Percentiles rank a stretch among this genome's conserved stretches.
These are phyloP conservation scores for Euphorbia peplus DNA, from an alignment of 345 rosid genomes.

Conservation along the genomic window DNA sequence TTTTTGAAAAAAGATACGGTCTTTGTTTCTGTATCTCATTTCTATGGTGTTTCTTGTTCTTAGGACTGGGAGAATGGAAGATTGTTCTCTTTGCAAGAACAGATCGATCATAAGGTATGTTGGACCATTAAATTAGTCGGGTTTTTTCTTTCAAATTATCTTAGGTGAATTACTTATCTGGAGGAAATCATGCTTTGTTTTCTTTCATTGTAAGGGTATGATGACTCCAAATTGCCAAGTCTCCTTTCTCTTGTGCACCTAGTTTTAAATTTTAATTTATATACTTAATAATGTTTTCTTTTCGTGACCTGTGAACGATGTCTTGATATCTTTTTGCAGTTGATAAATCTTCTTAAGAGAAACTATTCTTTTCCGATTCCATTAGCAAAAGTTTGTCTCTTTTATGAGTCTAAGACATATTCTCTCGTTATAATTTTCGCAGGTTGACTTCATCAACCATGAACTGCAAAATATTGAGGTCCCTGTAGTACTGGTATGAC, in stretches of 20 bases:
- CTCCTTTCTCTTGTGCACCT: not conserved
- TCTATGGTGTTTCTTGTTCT: not conserved
- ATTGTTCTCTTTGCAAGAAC: conserved; percentile 74
- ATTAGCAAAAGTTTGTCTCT: not conserved
- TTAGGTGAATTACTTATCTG: not conserved
- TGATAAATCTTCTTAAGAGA: not conserved
- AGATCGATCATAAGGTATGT: conserved; percentile 74
- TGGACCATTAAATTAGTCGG: not conserved
- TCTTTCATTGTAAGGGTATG: not conserved
- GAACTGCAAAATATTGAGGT: conserved; percentile 48
- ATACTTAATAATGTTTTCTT: not conserved
- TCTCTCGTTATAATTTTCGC: no score
- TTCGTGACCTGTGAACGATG: not conserved
- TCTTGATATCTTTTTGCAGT: not conserved
- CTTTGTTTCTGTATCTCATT: not conserved
- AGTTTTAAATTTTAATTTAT: conserved; percentile 1
- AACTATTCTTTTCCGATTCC: not conserved
- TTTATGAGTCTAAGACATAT: no score
- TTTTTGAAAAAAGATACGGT: no score
- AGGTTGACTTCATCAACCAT: conserved; percentile 64
- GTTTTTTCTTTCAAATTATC: not conserved
- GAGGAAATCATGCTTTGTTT: conserved; percentile 3
- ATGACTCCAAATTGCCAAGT: not conserved
- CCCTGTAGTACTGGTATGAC: conserved; percentile 66
- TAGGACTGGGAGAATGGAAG: conserved; percentile 74